Base-by-base conservation (phyloP, 495 filamentous ascomycete genomes). In the Cudoniella acicularis region DNA sequence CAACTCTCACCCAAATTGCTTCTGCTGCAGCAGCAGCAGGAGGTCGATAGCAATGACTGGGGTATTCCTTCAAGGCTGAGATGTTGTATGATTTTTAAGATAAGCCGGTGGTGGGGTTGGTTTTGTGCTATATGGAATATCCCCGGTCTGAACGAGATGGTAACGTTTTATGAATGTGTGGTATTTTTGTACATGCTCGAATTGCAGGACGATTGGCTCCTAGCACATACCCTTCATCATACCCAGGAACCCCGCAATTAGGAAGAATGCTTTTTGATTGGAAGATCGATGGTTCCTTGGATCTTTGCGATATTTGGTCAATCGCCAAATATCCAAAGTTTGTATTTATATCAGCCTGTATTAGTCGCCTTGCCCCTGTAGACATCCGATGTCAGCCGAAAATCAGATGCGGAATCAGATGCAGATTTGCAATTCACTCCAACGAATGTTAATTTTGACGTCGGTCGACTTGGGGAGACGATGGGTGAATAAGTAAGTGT, bases 1-100 rank as follows among this genome's bases (percentile, higher is more conserved):
- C 58, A 6, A 59, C 54, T 8, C 50, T 65, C 17, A 62, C 63
- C n/a, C 59, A 62, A 23, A 65, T 65, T 58, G 63, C 63, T 50
- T 49, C 58, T 18, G 63, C 63, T 18, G 63, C 63, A 10, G 52
- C 52, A 42, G 21, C 26, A 17, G 30, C n/a, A 41, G 52, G 30
- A 24, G 24, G 30, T 36, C 30, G 30, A 13, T 36, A 36, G 13
- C 13, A 36, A 36, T 36, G 30, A 36, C n/a, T 36, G 30, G 30
- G 30, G 6, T 36, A 36, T 36, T 36, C 13, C 4, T 13, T 36
- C 30, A 36, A 13, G 30, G 30, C 30, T 36, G 30, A 36, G 13
- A 36, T n/a, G n/a, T n/a, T n/a, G n/a, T n/a, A n/a, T n/a, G n/a
- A n/a, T n/a, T n/a, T n/a, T n/a, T n/a, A n/a, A n/a, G n/a, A n/a